phyloP scores from a whole-genome alignment of 2,329 filamentous ascomycete genomes.

The Juglanconis juglandina region DNA sequence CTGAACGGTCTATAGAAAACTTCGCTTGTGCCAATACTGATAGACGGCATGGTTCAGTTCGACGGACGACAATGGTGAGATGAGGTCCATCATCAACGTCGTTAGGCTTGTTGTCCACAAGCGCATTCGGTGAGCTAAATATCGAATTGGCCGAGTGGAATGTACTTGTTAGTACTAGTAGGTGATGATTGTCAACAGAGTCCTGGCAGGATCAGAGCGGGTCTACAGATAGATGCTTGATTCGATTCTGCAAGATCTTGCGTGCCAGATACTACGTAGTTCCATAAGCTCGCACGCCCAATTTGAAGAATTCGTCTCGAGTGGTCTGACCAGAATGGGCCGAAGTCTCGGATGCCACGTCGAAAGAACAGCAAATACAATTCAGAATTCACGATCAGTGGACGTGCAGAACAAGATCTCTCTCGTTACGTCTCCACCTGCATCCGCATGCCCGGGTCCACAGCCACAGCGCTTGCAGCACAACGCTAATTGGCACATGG shows the following conservation, averaged over 20 bases:
- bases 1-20: background rate
- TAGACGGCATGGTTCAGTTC: no score
- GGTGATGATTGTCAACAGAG: background rate
- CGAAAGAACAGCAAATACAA: background rate
- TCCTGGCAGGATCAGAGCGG: background rate
- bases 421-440: background rate
- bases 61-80: no score
- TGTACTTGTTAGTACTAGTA: background rate
- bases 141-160: no score
- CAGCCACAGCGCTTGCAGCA: slow-evolving; percentile 17
- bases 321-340: background rate
- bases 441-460: background rate
- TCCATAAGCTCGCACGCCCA: background rate
- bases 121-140: no score
- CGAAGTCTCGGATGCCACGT: background rate
- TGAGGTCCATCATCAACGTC: no score
- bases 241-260: background rate
- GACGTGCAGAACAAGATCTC: slow-evolving; percentile 16
- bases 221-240: background rate
- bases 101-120: no score
- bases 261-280: no score
- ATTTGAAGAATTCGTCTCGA: background rate
- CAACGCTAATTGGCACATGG: slow-evolving; percentile 16
- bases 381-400: background rate
- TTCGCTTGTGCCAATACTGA: no score